Base-by-base conservation (phyloP, 306 rosid species). In the Castanea mollissima region DNA sequence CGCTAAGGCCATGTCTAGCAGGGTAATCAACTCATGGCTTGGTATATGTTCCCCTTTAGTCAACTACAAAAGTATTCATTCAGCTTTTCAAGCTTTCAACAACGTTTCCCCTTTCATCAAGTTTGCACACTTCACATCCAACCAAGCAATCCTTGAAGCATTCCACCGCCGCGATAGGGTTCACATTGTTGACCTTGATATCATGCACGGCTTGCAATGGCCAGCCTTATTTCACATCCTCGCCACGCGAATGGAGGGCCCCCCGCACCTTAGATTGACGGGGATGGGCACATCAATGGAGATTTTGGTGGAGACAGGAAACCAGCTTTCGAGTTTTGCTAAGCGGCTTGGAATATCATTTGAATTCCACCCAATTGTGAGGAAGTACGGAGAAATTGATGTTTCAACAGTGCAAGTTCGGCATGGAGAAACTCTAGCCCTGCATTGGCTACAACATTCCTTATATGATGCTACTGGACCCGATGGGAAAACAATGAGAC, bases 161-260 rank as follows among this genome's bases (percentile, higher is more conserved):
- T 87, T 94, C 74, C 90, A 85, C 74, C 77, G 75, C 10, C 67
- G 76, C 7, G 89, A 87, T 0, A 79, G 41, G 27, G 78, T 94
- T 60, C 97, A 94, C 67, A 89, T 94, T 51, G 75, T 94, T 70
- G 99, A 92, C 79, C 87, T 94, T 55, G 97, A 94, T 81, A 91
- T 94, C 88, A 90, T 94, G 97, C 95, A 92, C 64, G 97, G 94
- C 0, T 83, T 94, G 23, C 99, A 92, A 83, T 94, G 99, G 99
- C 97, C 99, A 0, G 92, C 97, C 14, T 85, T 94, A 29, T 85
- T 94, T 60, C 97, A 92, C 85, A 88, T 89, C 74, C 83, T 94
- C 1, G 91, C 97, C 76, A 89, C 87, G 4, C 78, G 93, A 31
- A 78, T 80, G 72, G 97, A 91, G 69, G 97, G 97, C 1, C 86